Evolutionary conservation across 2,329 filamentous ascomycete genomes (phyloP).

Genomic region (Berkeleyomyces basicola): DNA sequence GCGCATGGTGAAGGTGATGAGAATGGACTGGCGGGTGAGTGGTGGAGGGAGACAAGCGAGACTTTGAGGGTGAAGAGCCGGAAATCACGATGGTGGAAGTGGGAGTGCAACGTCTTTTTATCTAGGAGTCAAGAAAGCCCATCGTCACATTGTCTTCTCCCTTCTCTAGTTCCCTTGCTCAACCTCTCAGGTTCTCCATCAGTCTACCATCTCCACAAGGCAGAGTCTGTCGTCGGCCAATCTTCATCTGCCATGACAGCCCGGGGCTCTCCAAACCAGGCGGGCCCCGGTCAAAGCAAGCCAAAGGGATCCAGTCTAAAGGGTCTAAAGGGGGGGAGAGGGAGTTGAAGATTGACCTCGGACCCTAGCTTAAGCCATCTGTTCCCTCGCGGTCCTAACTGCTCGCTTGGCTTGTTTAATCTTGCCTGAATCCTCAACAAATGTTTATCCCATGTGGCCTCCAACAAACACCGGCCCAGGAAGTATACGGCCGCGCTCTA

Average conservation of each 20-base stretch:
- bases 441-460: background rate
- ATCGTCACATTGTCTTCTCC: background rate
- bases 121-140: too few species aligned
- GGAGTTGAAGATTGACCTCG: background rate
- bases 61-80: background rate
- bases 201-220: background rate
- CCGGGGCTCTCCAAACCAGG: background rate
- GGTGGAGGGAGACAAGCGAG: background rate
- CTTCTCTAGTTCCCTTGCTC: background rate
- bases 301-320: background rate
- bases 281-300: background rate
- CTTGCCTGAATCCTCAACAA: background rate
- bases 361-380: background rate
- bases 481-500: background rate
- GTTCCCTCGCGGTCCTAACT: background rate
- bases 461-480: background rate
- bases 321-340: background rate
- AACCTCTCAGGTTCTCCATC: background rate
- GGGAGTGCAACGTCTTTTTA: too few species aligned
- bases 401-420: background rate
- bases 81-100: background rate
- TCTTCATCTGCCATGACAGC: background rate
- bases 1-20: constrained; percentile 3
- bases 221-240: background rate
- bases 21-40: background rate